Conservation (phyloP, 2,329 filamentous ascomycete species). For the Claviceps cyperi region DNA sequence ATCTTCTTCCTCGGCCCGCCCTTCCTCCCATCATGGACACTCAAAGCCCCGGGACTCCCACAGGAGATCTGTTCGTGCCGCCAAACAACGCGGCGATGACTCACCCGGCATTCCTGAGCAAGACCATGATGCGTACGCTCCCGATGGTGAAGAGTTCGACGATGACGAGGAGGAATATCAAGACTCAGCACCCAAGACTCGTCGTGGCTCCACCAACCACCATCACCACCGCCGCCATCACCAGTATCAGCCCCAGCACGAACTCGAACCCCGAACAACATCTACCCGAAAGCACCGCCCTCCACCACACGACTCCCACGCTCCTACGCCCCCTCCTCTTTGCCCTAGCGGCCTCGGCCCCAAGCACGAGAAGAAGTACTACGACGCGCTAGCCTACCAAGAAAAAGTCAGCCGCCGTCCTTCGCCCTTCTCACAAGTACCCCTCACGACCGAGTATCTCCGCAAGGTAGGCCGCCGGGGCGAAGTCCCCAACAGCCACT, state of each 20-base stretch:
- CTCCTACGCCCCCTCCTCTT: slow-evolving; percentile 10
- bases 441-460: slow-evolving; percentile 42
- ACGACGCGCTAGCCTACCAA: slow-evolving; percentile 32
- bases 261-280: too few relatives aligned
- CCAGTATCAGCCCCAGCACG: too few relatives aligned
- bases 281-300: slow-evolving; percentile 21
- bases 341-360: slow-evolving; percentile 18
- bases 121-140: slow-evolving; percentile 20
- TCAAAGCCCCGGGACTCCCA: slow-evolving; percentile 17
- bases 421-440: slow-evolving; percentile 17
- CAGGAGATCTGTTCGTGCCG: slow-evolving; percentile 19
- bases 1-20: slow-evolving; percentile 18
- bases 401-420: slow-evolving; percentile 32
- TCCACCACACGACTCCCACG: slow-evolving; percentile 25
- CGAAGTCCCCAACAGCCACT: slow-evolving; percentile 36
- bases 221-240: too few relatives aligned
- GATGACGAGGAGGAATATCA: too few relatives aligned
- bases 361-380: slow-evolving; percentile 23
- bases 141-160: too few relatives aligned
- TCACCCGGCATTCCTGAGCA: slow-evolving; percentile 19
- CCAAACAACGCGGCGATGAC: slow-evolving; percentile 22
- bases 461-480: slow-evolving; percentile 32
- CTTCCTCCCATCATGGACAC: slow-evolving; percentile 13
- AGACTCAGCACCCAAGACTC: slow-evolving; percentile 4
- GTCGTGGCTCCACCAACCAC: slow-evolving; percentile 17